Evolutionary conservation across 2,329 filamentous ascomycete genomes (phyloP), one percentile per base, ranked within the genome.

Genomic region (Cordyceps farinosa): DNA sequence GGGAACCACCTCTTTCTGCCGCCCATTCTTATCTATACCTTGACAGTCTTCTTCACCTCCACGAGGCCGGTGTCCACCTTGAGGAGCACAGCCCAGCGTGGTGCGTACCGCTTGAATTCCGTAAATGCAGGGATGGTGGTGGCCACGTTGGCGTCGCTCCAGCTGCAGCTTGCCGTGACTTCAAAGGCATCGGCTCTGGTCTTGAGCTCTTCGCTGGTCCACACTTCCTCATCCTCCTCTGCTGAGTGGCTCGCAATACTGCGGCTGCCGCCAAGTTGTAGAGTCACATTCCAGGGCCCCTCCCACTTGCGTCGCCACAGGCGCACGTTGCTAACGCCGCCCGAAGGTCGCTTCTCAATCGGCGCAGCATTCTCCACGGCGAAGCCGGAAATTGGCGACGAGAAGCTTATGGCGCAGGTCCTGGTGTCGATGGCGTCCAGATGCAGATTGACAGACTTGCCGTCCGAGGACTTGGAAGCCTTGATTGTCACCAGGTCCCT

Each of bases 281-380:
- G 61, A 9, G 71, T 74, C 22, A 96, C 88, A 17, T 83, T 82
- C 91, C 93, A 97, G 3, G 83, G 83, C 34, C 86, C 85, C 54
- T 87, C 83, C 88, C 91, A 97, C 42, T 88, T 85, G 40, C 95
- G 84, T 67, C 90, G 90, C 89, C 93, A 97, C 11, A 98, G 82
- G 64, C 89, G 84, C 60, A 97, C 82, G 65, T 89, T 85, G 48
- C 81, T 81, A 63, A 90, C 81, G 1, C 90, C 90, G 13, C 82
- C 80, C 8, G 85, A 79, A 1, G 87, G 84, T 51, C 89, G 84
- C 30, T 82, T 77, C 70, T 90, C 85, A 66, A 84, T 83, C 30
- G 80, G 75, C 1, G 80, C 79, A 34, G 83, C 84, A 60, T 85
- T 88, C 15, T 82, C 77, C 40, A 97, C 84, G 22, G 77, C 75